Evolutionary conservation across 495 filamentous ascomycete genomes (phyloP).

Genomic region (Alectoria sarmentosa): DNA sequence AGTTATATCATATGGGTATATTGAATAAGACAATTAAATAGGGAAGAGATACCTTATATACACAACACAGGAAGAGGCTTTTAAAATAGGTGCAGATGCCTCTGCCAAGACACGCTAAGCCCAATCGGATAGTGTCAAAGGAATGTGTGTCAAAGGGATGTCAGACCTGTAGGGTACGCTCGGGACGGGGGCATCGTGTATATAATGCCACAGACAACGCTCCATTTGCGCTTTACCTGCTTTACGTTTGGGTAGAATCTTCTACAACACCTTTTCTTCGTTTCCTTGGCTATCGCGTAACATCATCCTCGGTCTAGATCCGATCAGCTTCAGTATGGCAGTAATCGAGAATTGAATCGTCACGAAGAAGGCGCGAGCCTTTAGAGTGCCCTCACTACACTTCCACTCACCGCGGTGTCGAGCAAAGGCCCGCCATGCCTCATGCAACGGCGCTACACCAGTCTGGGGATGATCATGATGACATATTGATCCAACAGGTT

Average conservation of each 20-base stretch:
- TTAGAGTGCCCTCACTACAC: neutral
- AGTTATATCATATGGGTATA: too few relatives aligned
- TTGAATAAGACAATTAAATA: too few relatives aligned
- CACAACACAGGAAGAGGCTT: too few relatives aligned
- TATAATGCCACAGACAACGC: too few relatives aligned
- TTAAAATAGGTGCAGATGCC: too few relatives aligned
- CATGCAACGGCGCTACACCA: conserved; percentile 37
- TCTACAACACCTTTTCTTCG: neutral
- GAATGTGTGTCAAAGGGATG: too few relatives aligned
- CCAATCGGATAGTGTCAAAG: too few relatives aligned
- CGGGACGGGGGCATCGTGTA: too few relatives aligned
- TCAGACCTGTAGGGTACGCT: too few relatives aligned
- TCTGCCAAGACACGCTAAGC: too few relatives aligned
- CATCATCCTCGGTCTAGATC: neutral
- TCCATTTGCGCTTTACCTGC: too few relatives aligned
- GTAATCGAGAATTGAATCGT: neutral
- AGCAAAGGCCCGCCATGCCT: conserved; percentile 35
- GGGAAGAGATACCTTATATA: too few relatives aligned
- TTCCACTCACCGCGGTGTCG: neutral
- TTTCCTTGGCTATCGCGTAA: neutral
- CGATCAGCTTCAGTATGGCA: neutral
- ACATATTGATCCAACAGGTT: conserved; percentile 45
- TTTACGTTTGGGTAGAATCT: neutral
- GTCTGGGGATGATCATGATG: conserved; percentile 40
- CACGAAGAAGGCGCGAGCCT: neutral